Evolutionary conservation across 2,329 filamentous ascomycete genomes (phyloP), one percentile per base, ranked within the genome.

Genomic region (Leptographium radiaticola): DNA sequence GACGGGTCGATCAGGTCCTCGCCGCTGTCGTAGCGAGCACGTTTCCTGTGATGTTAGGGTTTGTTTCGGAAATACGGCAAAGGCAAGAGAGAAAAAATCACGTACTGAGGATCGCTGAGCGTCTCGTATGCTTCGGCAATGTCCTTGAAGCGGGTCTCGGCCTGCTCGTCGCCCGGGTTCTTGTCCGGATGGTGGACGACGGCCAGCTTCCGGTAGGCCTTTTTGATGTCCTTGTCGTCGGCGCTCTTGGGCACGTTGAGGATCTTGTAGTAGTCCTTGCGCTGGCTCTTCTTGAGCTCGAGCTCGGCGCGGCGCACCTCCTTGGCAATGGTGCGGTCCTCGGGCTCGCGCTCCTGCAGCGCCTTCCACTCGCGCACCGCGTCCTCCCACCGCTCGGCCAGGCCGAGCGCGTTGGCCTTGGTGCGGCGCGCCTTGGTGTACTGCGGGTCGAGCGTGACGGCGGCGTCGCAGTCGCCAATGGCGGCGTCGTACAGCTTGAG

Each of bases 251-350:
- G 75, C 10, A 98, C 73, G 7, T 84, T 87, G 52, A 98, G 81
- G 60, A 97, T 95, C 79, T 96, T 96, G 76, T 98, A 98, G 73
- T 95, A 97, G 66, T 98, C 93, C 71, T 98, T 98, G 58, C 93
- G 80, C 71, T 91, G 86, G 68, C 86, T 87, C 83, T 97, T 97
- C 83, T 98, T 98, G 59, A 97, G 74, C 71, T 98, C 93, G 31
- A 96, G 74, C 72, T 98, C 91, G 1, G 91, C 93, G 63, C 84
- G 87, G 55, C 87, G 84, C 46, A 97, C 81, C 63, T 98, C 93
- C 68, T 87, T 90, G 51, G 79, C 75, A 56, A 97, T 84, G 15
- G 78, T 81, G 44, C 83, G 80, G 67, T 98, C 93, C 58, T 83
- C 77, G 2, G 90, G 90, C 61, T 93, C 88, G 56, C 83, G 72